Conservation (phyloP, 352 stramenopile genomes). For the Phytopythium sindhum region DNA sequence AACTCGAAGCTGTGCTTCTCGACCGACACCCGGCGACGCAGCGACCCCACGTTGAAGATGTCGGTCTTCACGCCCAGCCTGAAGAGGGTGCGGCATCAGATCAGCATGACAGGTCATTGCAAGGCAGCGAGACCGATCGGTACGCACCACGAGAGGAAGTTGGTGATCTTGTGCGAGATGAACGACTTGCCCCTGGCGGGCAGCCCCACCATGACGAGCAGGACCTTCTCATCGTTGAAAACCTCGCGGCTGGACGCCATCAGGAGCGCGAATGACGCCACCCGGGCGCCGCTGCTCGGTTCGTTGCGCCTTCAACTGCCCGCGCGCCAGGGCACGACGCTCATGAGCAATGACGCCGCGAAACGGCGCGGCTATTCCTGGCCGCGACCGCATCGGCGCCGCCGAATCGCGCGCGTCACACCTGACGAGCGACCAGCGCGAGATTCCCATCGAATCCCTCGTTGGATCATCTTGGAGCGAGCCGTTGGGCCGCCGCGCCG, state of each 20-base stretch:
- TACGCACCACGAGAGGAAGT: constrained; percentile 39
- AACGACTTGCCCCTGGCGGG: constrained; percentile 89
- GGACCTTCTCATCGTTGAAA: constrained; percentile 80
- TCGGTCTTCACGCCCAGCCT: constrained; percentile 44
- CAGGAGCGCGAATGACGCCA: background rate
- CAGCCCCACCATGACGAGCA: constrained; percentile 90
- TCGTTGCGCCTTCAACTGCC: background rate
- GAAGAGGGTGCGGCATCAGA: background rate
- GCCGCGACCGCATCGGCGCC: background rate
- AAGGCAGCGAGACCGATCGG: too few species aligned
- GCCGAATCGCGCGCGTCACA: background rate
- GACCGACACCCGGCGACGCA: constrained; percentile 72
- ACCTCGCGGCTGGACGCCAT: constrained; percentile 25
- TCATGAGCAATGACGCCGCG: background rate
- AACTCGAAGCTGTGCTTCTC: constrained; percentile 65
- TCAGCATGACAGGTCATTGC: too few species aligned
- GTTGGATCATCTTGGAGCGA: too few species aligned
- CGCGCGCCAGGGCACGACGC: background rate
- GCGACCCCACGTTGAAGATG: constrained; percentile 92
- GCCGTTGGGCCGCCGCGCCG: too few species aligned
- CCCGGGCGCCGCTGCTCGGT: background rate
- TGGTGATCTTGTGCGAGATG: constrained; percentile 83
- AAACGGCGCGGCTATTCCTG: constrained; percentile 1
- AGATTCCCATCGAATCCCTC: background rate
- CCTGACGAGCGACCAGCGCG: background rate